phyloP scores from a whole-genome alignment of 176 grass and related monocot species.

The Phoenix dactylifera region DNA sequence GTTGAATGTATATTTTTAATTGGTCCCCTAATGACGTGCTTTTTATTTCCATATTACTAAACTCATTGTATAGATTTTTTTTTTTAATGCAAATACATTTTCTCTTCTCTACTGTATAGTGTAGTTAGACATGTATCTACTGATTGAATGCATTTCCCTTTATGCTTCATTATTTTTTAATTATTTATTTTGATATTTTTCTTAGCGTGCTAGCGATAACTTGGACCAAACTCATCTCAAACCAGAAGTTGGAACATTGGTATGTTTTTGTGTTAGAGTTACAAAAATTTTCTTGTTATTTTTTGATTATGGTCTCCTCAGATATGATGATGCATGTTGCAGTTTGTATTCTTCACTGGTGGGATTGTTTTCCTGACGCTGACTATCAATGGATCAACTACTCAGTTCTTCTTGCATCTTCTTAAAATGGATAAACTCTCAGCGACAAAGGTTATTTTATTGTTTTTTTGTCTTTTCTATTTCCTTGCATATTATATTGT shows the following conservation, averaged over 20 bases:
- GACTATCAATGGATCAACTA: slow-evolving; percentile 85
- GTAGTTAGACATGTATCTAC: no score
- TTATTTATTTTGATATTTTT: background rate
- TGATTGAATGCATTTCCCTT: no score
- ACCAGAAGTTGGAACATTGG: slow-evolving; percentile 73
- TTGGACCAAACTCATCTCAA: slow-evolving; percentile 38
- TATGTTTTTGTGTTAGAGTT: slow-evolving; percentile 24
- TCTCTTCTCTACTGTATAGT: no score
- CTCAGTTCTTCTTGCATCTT: slow-evolving; percentile 64
- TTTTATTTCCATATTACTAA: no score
- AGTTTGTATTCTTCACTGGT: slow-evolving; percentile 99
- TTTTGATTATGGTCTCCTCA: slow-evolving; percentile 2
- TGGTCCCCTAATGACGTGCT: no score
- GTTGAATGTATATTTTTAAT: no score
- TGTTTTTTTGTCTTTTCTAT: slow-evolving; percentile 1
- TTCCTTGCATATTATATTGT: background rate
- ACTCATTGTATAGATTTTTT: no score
- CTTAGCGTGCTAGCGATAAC: slow-evolving; percentile 42
- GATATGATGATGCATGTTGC: slow-evolving; percentile 24
- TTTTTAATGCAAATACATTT: no score
- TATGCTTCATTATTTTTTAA: slow-evolving; percentile 25
- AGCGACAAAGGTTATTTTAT: slow-evolving; percentile 54
- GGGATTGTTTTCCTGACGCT: slow-evolving; percentile 83
- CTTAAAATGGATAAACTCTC: slow-evolving; percentile 65
- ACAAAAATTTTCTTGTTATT: background rate